Evolutionary conservation across 1,284 basidiomycete genomes (phyloP).

Genomic region (Meripilus lineatus): DNA sequence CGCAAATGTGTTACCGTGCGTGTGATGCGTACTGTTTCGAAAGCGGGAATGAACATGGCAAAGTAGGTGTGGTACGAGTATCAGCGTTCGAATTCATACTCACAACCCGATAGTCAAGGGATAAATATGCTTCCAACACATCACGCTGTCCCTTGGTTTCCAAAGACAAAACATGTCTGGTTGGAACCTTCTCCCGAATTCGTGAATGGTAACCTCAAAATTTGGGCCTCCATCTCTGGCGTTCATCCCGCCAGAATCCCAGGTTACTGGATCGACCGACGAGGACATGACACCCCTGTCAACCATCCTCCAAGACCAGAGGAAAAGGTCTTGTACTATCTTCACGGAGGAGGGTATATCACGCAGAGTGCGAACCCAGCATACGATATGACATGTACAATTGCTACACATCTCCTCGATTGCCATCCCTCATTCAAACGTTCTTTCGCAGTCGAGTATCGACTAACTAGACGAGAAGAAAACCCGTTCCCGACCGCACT

Average conservation of each 20-base stretch:
- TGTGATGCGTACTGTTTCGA: neutral
- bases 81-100: neutral
- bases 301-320: conserved; percentile 22
- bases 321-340: conserved; percentile 30
- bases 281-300: conserved; percentile 11
- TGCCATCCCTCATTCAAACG: conserved; percentile 21
- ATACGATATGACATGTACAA: conserved; percentile 21
- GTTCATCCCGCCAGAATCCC: conserved; percentile 28
- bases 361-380: conserved; percentile 15
- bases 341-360: conserved; percentile 26
- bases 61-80: neutral
- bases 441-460: conserved; percentile 38
- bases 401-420: conserved; percentile 19
- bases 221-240: conserved; percentile 20
- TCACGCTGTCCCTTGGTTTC: conserved; percentile 4
- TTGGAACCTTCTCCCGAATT: conserved; percentile 6
- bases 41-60: neutral
- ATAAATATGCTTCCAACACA: neutral
- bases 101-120: neutral
- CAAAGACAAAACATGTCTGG: conserved; percentile 8
- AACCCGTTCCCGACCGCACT: conserved; percentile 50
- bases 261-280: conserved; percentile 34
- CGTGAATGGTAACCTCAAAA: conserved; percentile 12
- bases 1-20: neutral
- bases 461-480: conserved; percentile 22